Evolutionary conservation across 768 basidiomycete genomes (phyloP), one percentile per base, ranked within the genome.

Genomic region (Boletus insuetus): DNA sequence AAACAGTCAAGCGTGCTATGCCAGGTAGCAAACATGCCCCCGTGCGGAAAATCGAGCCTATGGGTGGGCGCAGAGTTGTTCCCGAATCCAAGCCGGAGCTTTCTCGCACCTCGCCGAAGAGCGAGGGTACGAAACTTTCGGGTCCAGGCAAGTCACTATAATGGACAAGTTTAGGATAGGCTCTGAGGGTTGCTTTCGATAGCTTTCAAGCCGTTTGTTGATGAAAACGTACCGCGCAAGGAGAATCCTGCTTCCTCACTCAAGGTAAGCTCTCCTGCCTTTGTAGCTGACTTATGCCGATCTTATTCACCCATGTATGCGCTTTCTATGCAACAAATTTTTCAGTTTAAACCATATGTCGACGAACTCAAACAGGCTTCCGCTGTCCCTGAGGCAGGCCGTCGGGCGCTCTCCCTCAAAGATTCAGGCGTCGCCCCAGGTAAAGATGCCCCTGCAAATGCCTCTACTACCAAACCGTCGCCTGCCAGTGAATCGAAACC

Each of bases 21-120:
- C 80, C 82, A 6, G 87, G 88, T 22, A 87, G 84, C 61, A 89
- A 89, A 64, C 82, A 89, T 65, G 87, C 86, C 0, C 86, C 87
- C 32, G 74, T 89, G 32, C 82, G 78, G 68, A 86, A 81, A 64
- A 73, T 91, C 20, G 86, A 87, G 42, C 80, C 83, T 17, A 75
- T 84, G 13, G 80, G 61, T 41, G 66, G 64, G 40, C 68, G 68
- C 22, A 64, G 55, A 43, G 43, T 42, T 34, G 44, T 46, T n/a
- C 16, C 56, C 11, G 68, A 64, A 46, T n/a, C 70, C 31, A 63
- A 61, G 44, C 22, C 77, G 3, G 78, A 80, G 9, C 56, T 74
- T 24, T 35, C 53, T 29, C 69, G 76, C 16, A 64, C 75, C 31
- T 70, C 74, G 14, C 45, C 56, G 2, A 64, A 57, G 39, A 53